phyloP scores from a whole-genome alignment of 306 rosid genomes.

The Begonia masoniana region DNA sequence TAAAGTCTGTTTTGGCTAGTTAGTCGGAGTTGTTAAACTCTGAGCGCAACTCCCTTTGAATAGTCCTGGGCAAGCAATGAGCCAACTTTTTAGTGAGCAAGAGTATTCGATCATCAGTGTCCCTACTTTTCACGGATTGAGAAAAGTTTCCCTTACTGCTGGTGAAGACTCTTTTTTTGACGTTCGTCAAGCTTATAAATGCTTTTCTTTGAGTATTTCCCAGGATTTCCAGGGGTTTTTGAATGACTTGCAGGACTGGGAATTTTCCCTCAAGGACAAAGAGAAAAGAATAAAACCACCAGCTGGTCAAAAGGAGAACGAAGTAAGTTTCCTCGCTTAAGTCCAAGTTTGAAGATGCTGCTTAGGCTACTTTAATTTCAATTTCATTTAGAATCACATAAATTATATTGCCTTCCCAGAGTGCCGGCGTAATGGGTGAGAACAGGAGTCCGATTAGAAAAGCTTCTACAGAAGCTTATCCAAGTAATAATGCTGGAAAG shows the following conservation, averaged over 20 bases:
- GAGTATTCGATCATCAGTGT: not conserved
- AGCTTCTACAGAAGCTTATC: slow-evolving; percentile 15
- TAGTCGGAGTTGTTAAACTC: not conserved
- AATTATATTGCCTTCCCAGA: slow-evolving; percentile 16
- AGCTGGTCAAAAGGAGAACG: slow-evolving; percentile 27
- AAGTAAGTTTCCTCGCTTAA: slow-evolving; percentile 21
- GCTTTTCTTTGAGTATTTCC: slow-evolving; percentile 11
- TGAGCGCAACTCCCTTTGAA: not conserved
- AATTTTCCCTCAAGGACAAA: slow-evolving; percentile 56
- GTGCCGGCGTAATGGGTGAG: slow-evolving; percentile 18
- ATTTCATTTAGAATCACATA: not conserved
- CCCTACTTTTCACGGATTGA: no score
- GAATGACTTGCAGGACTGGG: slow-evolving; percentile 97
- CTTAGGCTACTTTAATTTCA: not conserved
- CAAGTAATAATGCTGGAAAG: slow-evolving; percentile 21
- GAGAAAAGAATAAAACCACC: slow-evolving; percentile 28
- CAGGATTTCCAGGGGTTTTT: slow-evolving; percentile 95
- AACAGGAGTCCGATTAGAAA: slow-evolving; percentile 21
- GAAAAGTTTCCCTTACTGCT: no score
- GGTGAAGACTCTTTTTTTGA: not conserved
- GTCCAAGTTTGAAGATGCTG: not conserved
- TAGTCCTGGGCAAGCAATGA: not conserved
- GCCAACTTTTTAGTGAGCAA: not conserved
- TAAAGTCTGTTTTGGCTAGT: not conserved
- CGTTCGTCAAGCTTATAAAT: not conserved